Evolutionary conservation across 441 rosid genomes (phyloP).

Genomic region (Populus hybrid): DNA sequence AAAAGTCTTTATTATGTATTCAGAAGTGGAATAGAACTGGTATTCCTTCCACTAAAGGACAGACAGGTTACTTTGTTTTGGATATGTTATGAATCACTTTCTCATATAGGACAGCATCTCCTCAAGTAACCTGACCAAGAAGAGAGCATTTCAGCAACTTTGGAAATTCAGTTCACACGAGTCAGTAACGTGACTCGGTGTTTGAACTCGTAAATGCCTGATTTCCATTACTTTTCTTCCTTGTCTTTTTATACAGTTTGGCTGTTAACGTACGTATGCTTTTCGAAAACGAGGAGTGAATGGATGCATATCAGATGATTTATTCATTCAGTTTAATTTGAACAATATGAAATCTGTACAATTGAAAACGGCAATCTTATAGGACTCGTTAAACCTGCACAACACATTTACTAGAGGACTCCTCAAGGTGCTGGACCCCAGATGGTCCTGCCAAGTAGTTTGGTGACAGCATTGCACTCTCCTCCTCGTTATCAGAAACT

Average conservation of each 20-base stretch:
- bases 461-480: conserved; percentile 34
- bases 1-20: neutral
- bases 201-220: neutral
- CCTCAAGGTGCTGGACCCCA: conserved; percentile 18
- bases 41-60: neutral
- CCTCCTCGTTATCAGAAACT: conserved; percentile 21
- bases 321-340: neutral
- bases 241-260: neutral
- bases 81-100: neutral
- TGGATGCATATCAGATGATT: neutral
- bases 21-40: neutral
- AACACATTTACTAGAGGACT: conserved; percentile 17
- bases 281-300: neutral
- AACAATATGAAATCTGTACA: neutral
- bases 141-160: neutral
- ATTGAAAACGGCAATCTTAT: neutral
- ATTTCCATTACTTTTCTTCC: neutral
- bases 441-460: conserved; percentile 29
- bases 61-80: neutral
- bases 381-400: neutral
- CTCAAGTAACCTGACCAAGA: neutral
- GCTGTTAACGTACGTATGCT: neutral
- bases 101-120: neutral
- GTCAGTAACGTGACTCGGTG: neutral
- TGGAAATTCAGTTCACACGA: neutral